Conservation (phyloP, 169 alveolate species). For the Plasmodium coatneyi region DNA sequence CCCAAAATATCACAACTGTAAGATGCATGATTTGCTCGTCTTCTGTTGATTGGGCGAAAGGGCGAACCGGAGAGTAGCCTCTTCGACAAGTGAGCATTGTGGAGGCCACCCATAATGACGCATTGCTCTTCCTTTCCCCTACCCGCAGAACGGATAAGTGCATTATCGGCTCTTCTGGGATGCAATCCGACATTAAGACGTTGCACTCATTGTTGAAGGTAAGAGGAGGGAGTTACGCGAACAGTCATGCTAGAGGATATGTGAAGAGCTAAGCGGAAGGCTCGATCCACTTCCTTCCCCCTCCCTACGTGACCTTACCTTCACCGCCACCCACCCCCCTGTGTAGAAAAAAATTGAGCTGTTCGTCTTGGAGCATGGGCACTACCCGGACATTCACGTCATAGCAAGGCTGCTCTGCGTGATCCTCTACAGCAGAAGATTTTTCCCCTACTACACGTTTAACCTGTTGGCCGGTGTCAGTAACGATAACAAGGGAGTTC, state of each 20-base stretch:
- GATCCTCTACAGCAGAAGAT: constrained; percentile 93
- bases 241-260: not conserved
- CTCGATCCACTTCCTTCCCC: no score
- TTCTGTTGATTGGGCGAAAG: not conserved
- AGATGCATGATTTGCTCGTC: not conserved
- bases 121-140: not conserved
- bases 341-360: constrained; percentile 89
- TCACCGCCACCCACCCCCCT: not conserved
- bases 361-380: constrained; percentile 87
- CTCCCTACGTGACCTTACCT: no score
- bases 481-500: constrained; percentile 84
- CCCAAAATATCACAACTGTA: constrained; percentile 90
- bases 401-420: constrained; percentile 92
- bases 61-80: not conserved
- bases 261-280: not conserved
- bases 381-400: constrained; percentile 90
- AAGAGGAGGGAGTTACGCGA: not conserved
- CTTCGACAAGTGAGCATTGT: not conserved
- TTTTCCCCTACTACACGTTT: constrained; percentile 95
- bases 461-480: constrained; percentile 92
- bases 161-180: constrained; percentile 93
- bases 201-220: constrained; percentile 87
- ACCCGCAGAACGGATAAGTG: constrained; percentile 86
- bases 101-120: not conserved
- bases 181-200: constrained; percentile 94